Base-by-base conservation (phyloP, 345 rosid species). In the sweet orange (Citrus sinensis) region DNA sequence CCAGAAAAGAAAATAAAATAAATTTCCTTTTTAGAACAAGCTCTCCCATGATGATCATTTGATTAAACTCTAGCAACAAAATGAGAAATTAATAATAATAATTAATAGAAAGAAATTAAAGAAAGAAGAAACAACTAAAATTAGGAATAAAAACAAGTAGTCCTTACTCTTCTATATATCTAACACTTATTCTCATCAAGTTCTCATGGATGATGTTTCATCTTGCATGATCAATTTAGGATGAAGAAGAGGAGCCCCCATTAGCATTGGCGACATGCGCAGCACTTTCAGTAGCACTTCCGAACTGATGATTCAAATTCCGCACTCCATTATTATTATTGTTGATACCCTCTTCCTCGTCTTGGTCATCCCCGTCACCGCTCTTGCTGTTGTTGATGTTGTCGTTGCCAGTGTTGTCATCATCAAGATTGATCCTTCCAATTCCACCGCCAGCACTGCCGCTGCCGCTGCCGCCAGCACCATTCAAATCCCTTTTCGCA, bases 231-330 rank as follows among this genome's bases (percentile, higher is more conserved):
- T 42, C 27, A 67, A 59, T 56, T 46, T 61, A 79, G 69, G 84
- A 87, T 61, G 90, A 89, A 37, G 89, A 81, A n/a, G 92, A 89
- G 49, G 88, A 89, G 66, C 86, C 87, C 74, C 88, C 90, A 82
- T 83, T 83, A 55, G 88, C 80, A 25, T n/a, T 54, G 42, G 42
- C 84, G 25, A 73, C 75, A 73, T 78, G 79, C 29, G 82, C 84
- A n/a, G 71, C 76, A 69, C 79, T 72, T 32, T 77, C 84, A 51
- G 56, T 51, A 16, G 58, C 5, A 73, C 74, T 78, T 67, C 74
- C 82, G 29, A 80, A 82, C 63, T 80, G 83, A 74, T 78, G 83
- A 66, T 83, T 84, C 61, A 83, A 70, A 66, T 74, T 83, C 80
- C 73, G 78, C 9, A 59, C 70, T 39, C 71, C 67, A 69, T 35